phyloP scores from a whole-genome alignment of 73 alveolate genomes.

The Paramecium sonneborni region DNA sequence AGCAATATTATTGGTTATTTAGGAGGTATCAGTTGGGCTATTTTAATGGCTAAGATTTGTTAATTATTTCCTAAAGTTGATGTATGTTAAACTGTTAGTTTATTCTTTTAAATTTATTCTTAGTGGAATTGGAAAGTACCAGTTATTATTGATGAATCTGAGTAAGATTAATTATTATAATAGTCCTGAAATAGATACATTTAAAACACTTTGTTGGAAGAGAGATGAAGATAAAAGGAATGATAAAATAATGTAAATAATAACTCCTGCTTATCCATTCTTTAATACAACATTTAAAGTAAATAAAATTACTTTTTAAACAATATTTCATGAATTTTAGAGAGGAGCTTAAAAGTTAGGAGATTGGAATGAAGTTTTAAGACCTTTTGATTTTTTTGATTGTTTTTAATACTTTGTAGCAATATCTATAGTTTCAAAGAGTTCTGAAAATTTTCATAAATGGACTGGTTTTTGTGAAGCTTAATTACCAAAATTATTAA shows the following conservation, averaged over 20 bases:
- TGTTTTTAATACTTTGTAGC: slow-evolving; percentile 1
- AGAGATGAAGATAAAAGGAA: slow-evolving; percentile 51
- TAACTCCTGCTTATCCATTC: slow-evolving; percentile 98
- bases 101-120: slow-evolving; percentile 85
- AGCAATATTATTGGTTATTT: slow-evolving; percentile 94
- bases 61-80: slow-evolving; percentile 84
- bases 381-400: slow-evolving; percentile 23
- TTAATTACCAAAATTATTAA: slow-evolving; percentile 11
- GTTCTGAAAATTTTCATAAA: neutral
- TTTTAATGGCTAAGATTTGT: slow-evolving; percentile 91
- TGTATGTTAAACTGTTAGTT: slow-evolving; percentile 80
- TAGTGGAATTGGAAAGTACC: slow-evolving; percentile 95
- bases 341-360: neutral
- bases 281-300: slow-evolving; percentile 91
- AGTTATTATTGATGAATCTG: slow-evolving; percentile 75
- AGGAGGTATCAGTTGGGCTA: slow-evolving; percentile 98
- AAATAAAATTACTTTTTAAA: slow-evolving; percentile 36
- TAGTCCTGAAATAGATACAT: neutral
- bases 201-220: slow-evolving; percentile 38
- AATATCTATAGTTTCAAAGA: slow-evolving; percentile 6
- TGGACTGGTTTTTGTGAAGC: slow-evolving; percentile 62
- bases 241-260: slow-evolving; percentile 83
- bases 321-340: neutral
- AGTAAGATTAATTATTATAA: slow-evolving; percentile 27
- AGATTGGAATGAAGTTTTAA: slow-evolving; percentile 1